Evolutionary conservation across 768 basidiomycete species (phyloP).

Genomic region (Podaxis sp.): DNA sequence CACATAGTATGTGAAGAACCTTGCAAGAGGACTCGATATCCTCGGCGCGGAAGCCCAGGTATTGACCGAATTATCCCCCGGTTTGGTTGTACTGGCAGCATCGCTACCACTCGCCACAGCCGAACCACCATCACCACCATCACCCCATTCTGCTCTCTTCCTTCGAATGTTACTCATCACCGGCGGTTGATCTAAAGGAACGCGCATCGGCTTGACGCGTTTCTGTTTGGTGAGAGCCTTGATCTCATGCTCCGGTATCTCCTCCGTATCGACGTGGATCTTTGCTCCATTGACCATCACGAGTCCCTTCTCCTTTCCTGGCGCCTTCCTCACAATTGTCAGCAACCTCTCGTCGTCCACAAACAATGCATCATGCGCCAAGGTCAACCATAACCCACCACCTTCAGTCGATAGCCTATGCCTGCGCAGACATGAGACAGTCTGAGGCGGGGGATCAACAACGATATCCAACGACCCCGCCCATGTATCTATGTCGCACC

Average conservation of each 20-base stretch:
- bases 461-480: conserved; percentile 80
- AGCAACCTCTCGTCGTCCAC: conserved; percentile 75
- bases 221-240: conserved; percentile 82
- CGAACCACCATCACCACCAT: conserved; percentile 37
- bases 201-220: conserved; percentile 78
- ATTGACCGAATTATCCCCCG: conserved; percentile 16
- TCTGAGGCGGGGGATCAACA: conserved; percentile 88
- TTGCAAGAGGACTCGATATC: conserved; percentile 67
- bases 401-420: conserved; percentile 86
- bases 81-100: conserved; percentile 16
- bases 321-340: conserved; percentile 73
- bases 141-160: conserved; percentile 73
- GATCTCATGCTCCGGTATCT: conserved; percentile 83
- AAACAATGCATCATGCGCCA: conserved; percentile 82
- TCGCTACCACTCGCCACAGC: conserved; percentile 18
- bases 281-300: conserved; percentile 91
- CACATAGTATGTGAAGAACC: conserved; percentile 73
- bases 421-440: conserved; percentile 78
- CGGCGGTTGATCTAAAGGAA: conserved; percentile 92
- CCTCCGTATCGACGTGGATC: conserved; percentile 83
- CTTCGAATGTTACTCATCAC: conserved; percentile 71
- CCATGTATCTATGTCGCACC: conserved; percentile 94
- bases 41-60: conserved; percentile 61
- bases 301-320: conserved; percentile 74
- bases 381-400: conserved; percentile 92